Evolutionary conservation across 768 basidiomycete species (phyloP).

Genomic region (Rhizopogon roseolus): DNA sequence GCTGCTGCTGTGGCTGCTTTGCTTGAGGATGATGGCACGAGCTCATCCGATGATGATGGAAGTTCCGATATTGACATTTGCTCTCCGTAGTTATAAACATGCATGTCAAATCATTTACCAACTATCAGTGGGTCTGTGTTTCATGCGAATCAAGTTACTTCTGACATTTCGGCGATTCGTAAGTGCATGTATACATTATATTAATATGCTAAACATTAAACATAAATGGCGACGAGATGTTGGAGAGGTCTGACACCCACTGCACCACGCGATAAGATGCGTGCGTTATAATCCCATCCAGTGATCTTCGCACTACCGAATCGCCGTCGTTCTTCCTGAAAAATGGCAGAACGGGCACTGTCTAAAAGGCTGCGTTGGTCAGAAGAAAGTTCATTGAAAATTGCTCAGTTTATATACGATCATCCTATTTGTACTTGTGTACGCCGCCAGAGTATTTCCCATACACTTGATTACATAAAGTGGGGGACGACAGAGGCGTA

Average conservation of each 20-base stretch:
- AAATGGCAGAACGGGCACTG: conserved; percentile 58
- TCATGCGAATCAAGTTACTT: too few species aligned
- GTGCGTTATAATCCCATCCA: conserved; percentile 58
- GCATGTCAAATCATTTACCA: too few species aligned
- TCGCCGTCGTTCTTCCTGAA: conserved; percentile 54
- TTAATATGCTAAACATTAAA: neutral
- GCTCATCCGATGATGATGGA: neutral
- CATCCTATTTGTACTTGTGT: conserved; percentile 25
- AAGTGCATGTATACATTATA: neutral
- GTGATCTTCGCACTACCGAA: conserved; percentile 62
- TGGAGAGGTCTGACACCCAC: conserved; percentile 67
- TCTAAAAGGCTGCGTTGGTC: conserved; percentile 60
- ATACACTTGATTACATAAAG: too few species aligned
- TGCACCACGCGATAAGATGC: conserved; percentile 42
- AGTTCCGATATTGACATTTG: neutral
- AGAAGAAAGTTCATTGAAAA: neutral
- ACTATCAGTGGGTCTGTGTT: too few species aligned
- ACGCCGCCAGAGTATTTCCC: neutral
- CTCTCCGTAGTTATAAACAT: too few species aligned
- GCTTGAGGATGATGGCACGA: neutral
- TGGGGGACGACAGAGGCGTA: too few species aligned
- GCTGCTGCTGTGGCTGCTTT: too few species aligned
- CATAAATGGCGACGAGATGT: conserved; percentile 29
- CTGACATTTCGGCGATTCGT: too few species aligned
- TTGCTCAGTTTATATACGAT: conserved; percentile 9